These are phyloP conservation scores for Udeniomyces megalosporus DNA, from an alignment of 768 basidiomycete genomes.

Conservation along the genomic window DNA sequence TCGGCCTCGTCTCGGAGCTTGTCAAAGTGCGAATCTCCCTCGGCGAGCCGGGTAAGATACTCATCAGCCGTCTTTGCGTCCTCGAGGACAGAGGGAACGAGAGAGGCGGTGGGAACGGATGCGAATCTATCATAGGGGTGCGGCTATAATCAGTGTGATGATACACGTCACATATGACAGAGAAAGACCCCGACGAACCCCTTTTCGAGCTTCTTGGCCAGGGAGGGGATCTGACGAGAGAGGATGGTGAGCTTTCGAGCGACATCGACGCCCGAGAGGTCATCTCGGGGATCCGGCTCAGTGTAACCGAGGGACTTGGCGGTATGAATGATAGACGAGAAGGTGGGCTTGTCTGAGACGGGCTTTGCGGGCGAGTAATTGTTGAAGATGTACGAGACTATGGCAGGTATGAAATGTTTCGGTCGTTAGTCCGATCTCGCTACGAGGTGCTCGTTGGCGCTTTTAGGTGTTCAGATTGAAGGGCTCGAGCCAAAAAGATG, in stretches of 20 bases:
- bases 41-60: constrained; percentile 61
- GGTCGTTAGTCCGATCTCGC: no score
- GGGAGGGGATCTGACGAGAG: constrained; percentile 43
- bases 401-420: no score
- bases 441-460: no score
- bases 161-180: constrained; percentile 33
- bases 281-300: constrained; percentile 93
- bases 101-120: constrained; percentile 64
- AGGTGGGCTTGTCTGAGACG: constrained; percentile 25
- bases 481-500: not conserved
- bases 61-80: constrained; percentile 56
- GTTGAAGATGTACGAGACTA: constrained; percentile 94
- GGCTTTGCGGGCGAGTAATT: constrained; percentile 53
- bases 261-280: constrained; percentile 91
- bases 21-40: constrained; percentile 66
- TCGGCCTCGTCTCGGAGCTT: constrained; percentile 60
- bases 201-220: not conserved
- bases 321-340: constrained; percentile 73
- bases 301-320: constrained; percentile 93
- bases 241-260: constrained; percentile 94
- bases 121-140: no score
- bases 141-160: no score
- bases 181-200: constrained; percentile 8
- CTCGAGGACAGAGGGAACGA: constrained; percentile 63
- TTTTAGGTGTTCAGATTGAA: not conserved